These are phyloP conservation scores for Mortierella sp. DNA, from an alignment of 371 early-diverging fungal genomes.

Conservation along the genomic window DNA sequence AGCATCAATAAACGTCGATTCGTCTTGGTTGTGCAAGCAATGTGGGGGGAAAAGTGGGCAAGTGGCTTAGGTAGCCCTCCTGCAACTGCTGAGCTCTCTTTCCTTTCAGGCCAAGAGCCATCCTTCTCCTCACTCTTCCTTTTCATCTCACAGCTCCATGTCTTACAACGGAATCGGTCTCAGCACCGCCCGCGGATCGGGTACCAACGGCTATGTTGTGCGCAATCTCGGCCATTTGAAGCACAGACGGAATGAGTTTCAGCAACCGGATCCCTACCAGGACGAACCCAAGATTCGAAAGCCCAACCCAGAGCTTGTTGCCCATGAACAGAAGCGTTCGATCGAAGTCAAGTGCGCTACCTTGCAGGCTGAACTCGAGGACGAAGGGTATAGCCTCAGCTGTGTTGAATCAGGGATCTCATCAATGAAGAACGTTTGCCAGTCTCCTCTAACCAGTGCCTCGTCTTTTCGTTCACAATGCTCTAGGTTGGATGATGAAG, in stretches of 20 bases:
- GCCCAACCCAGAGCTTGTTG: constrained; percentile 83
- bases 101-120: no score
- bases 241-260: constrained; percentile 57
- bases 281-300: constrained; percentile 59
- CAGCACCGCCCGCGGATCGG: constrained; percentile 91
- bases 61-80: no score
- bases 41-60: no score
- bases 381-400: constrained; percentile 65
- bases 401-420: not conserved
- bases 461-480: not conserved
- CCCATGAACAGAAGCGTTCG: constrained; percentile 89
- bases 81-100: no score
- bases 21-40: no score
- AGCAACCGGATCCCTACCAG: constrained; percentile 55
- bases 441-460: not conserved
- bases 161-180: constrained; percentile 93
- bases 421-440: not conserved
- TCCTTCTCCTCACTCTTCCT: not conserved
- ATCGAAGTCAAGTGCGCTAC: constrained; percentile 88
- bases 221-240: constrained; percentile 84
- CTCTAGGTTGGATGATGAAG: constrained; percentile 61
- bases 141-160: constrained; percentile 57
- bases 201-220: constrained; percentile 95
- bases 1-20: no score
- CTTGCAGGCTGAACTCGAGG: constrained; percentile 84